Evolutionary conservation across 495 filamentous ascomycete species (phyloP), one percentile per base, ranked within the genome.

Genomic region (Lentithecium fluviatile): DNA sequence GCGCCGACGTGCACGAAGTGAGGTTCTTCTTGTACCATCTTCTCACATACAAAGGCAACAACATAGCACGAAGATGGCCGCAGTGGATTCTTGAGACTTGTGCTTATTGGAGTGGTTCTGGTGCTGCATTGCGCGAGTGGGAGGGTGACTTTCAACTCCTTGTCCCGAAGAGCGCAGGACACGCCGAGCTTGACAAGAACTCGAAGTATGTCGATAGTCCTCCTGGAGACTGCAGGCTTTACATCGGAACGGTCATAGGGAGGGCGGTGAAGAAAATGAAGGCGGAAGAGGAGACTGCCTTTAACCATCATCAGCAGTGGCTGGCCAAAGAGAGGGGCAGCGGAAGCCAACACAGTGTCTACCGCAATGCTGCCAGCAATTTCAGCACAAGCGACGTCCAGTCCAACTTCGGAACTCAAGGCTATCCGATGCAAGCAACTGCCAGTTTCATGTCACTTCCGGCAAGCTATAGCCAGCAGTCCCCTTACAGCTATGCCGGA

Each of bases 21-120:
- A 57, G 57, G 13, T 61, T 19, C 15, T 66, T 56, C 21, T 46
- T 66, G 15, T 61, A 61, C 45, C n/a, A 56, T 15, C 42, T 66
- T 2, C 52, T 66, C 6, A 66, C 63, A 23, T 21, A 56, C 8
- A 40, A 66, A n/a, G 15, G 1, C 2, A 11, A 47, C 26, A 19
- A 34, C 4, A 42, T 66, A 12, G 57, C 37, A 7, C 56, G 57
- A 45, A 6, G 45, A 23, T 61, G 48, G 20, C 63, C 63, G 20
- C 57, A 60, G 38, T 66, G 58, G 45, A 20, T 66, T 8, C 34
- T 60, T 19, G 50, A 56, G 21, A 66, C 63, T 0, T 40, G 29
- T 20, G 45, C 43, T 0, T 7, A 23, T 15, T 66, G 63, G 63
- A 8, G 46, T n/a, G 57, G 62, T 12, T 40, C 20, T 7, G 57